Base-by-base conservation (phyloP, 805 yeast species). In the Blastobotrys parvus region DNA sequence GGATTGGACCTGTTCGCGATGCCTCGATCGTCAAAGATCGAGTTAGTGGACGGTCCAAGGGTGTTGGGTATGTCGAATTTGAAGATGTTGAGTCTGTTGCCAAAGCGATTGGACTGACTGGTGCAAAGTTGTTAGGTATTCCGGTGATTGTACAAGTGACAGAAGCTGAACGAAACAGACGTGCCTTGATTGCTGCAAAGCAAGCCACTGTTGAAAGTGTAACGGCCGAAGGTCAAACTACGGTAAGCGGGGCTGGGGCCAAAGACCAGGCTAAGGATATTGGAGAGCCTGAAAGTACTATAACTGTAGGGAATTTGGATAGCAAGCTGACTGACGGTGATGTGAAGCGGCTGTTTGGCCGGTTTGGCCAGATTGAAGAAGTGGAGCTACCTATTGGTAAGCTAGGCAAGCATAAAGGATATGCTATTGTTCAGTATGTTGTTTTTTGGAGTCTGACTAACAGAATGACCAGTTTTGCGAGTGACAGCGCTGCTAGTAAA, bases 11-110 rank as follows among this genome's bases (percentile, higher is more conserved):
- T 5, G 66, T 62, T 5, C 51, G 50, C 6, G 63, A 59, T 29
- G 64, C 64, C 11, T 58, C 60, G 18, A 60, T 61, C 20, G 64
- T 61, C 39, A 58, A 57, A 37, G 66, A 61, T 40, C 45, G 58
- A 6, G 35, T 52, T 17, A 52, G 59, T 27, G 55, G 55, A 19
- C 49, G 63, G 3, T 58, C 64, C 4, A 60, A 59, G 42, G 66
- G 66, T 7, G 59, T 62, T 18, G 66, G 60, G 17, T 61, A 57
- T 47, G 66, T 61, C 19, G 66, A 61, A 39, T 62, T 61, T 40
- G 45, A 49, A 13, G 44, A 55, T 35, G 40, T 42, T 13, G 62
- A 56, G 19, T 38, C 57, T n/a, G 63, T 61, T 2, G 44, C 50
- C 18, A 47, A 48, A 23, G 67, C 65, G 3, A 42, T 61, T 17